These are phyloP conservation scores for Nannochloris sp. DNA, from an alignment of 139 green algal genomes.

Conservation along the genomic window DNA sequence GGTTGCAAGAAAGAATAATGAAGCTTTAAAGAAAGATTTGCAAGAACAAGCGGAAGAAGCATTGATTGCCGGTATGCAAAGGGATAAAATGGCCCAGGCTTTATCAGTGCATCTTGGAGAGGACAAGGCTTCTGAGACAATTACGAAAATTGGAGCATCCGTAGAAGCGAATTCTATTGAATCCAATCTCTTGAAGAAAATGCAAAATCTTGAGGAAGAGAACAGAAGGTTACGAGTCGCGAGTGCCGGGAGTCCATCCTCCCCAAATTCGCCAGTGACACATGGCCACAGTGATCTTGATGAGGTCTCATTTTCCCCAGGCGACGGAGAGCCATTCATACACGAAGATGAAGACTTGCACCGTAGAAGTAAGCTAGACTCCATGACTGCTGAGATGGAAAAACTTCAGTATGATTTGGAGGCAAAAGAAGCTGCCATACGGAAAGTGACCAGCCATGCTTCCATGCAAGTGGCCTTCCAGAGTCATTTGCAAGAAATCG, in stretches of 20 bases:
- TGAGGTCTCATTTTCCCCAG: background rate
- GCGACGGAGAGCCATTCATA: too few species aligned
- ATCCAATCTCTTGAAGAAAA: background rate
- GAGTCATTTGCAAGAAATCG: conserved; percentile 24
- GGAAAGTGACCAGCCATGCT: conserved; percentile 19
- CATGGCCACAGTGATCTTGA: background rate
- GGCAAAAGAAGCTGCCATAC: conserved; percentile 27
- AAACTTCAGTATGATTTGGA: conserved; percentile 25
- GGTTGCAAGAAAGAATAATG: background rate
- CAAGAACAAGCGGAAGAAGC: background rate
- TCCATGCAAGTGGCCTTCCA: conserved; percentile 28
- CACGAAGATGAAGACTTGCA: background rate
- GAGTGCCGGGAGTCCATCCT: background rate
- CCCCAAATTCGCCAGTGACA: background rate
- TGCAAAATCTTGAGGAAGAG: conserved; percentile 8
- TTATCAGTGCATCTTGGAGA: background rate
- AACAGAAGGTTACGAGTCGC: background rate
- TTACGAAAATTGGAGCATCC: background rate
- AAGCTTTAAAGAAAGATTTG: background rate
- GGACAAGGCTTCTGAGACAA: background rate
- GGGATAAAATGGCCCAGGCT: conserved; percentile 6
- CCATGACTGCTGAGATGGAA: conserved; percentile 17
- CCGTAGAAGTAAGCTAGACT: background rate
- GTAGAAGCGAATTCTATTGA: background rate
- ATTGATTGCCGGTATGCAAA: background rate